These are phyloP conservation scores for Fusarium neocosmosporiellum DNA, from an alignment of 2,329 filamentous ascomycete species.

Conservation along the genomic window DNA sequence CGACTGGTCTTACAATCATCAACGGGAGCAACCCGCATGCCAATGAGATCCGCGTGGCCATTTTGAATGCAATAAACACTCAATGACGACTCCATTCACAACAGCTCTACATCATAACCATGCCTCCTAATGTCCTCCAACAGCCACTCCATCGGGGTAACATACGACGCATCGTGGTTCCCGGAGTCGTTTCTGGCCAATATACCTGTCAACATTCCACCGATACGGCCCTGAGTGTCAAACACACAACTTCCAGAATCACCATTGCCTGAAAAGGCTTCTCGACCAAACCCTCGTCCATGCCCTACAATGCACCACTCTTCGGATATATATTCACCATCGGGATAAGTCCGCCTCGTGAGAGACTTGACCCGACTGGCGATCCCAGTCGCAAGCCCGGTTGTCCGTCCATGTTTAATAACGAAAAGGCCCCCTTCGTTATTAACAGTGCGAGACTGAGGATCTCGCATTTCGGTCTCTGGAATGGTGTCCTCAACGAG, in stretches of 20 bases:
- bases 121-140: conserved; percentile 6
- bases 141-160: conserved; percentile 25
- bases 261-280: background rate
- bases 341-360: background rate
- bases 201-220: conserved; percentile 6
- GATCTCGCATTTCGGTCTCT: background rate
- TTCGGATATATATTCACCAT: background rate
- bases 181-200: background rate
- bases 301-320: conserved; percentile 17
- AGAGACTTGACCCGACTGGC: background rate
- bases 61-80: background rate
- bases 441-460: background rate
- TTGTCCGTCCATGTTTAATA: background rate
- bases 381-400: conserved; percentile 1
- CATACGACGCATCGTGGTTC: conserved; percentile 5
- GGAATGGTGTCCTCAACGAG: background rate
- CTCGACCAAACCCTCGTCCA: background rate
- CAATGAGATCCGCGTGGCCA: no score
- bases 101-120: conserved; percentile 14
- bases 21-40: no score
- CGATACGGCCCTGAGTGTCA: conserved; percentile 7
- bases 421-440: background rate
- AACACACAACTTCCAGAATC: conserved; percentile 21
- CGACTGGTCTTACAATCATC: no score
- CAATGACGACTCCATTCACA: background rate